Evolutionary conservation across 129 eudicot species (phyloP), one percentile per base, ranked within the genome.

Genomic region (Flaveria linearis): DNA sequence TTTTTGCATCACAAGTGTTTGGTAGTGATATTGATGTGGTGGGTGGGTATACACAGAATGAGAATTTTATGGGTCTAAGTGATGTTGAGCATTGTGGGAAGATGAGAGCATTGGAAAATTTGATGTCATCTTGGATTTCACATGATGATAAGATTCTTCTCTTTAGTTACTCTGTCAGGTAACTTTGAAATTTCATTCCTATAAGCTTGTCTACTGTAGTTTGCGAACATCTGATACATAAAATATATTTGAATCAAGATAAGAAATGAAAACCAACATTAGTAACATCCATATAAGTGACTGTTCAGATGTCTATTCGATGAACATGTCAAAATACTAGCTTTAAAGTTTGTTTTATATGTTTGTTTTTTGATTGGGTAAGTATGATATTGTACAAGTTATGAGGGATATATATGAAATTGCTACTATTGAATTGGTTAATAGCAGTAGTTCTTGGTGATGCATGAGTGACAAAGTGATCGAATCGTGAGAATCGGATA

Each of bases 91-190:
- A 94, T 80, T 94, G 98, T 73, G 98, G 98, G 3, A 94, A 94
- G 70, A 94, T 94, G 98, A 88, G 92, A 68, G 87, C 96, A 46
- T 78, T 94, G 73, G 98, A 94, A 73, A 94, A 73, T 20, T 83
- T 94, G 76, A 87, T 94, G 93, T 47, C 82, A 28, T 82, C 97
- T 39, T 94, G 98, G 98, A 78, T 89, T 77, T 69, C 87, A 62
- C 76, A 72, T 65, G 93, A 84, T 25, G 98, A 94, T 83, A 94
- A 94, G 81, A 84, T 94, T 79, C 97, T 94, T 84, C 87, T 94
- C 60, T 94, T 94, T 82, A 94, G 98, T 83, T 85, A 91, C 76
- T 94, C 98, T 75, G 98, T 94, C 75, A 94, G 97, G 98, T 65
- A 65, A 51, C 16, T 16, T 65, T 42, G 14, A 51, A 22, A 3